Evolutionary conservation across 345 rosid species (phyloP).

Genomic region (Populus pruinosa): DNA sequence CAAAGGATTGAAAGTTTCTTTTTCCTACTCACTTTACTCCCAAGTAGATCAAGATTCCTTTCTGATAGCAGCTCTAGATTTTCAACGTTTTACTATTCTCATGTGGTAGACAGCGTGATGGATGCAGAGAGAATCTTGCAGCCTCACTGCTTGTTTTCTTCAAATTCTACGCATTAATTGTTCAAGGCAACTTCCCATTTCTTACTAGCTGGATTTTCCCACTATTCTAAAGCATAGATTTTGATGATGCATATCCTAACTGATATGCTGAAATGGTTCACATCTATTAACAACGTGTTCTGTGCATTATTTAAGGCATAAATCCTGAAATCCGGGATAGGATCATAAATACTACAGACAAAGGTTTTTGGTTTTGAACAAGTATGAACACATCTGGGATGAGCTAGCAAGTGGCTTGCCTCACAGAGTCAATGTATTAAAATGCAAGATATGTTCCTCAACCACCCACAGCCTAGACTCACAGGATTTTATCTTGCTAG

Average conservation of each 20-base stretch:
- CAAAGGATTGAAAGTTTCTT: background rate
- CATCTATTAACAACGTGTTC: no score
- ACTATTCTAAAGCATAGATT: background rate
- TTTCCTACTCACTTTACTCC: background rate
- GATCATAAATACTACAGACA: no score
- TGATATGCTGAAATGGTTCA: background rate
- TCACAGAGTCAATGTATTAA: no score
- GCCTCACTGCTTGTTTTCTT: background rate
- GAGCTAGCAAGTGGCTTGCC: no score
- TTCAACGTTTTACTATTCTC: background rate
- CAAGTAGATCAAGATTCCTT: slow-evolving; percentile 3
- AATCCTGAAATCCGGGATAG: background rate
- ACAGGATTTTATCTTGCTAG: no score
- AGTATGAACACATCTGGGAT: no score
- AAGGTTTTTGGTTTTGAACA: no score
- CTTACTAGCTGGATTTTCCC: background rate
- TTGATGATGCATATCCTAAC: background rate
- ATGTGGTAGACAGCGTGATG: slow-evolving; percentile 12
- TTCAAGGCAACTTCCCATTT: background rate
- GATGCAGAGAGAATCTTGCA: slow-evolving; percentile 8
- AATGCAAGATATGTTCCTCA: no score
- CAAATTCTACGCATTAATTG: background rate
- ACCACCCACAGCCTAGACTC: no score
- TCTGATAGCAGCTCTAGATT: background rate
- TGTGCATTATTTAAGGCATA: background rate